Evolutionary conservation across 306 rosid species (phyloP), one percentile per base, ranked within the genome.

Genomic region (Cucurbita maxima): DNA sequence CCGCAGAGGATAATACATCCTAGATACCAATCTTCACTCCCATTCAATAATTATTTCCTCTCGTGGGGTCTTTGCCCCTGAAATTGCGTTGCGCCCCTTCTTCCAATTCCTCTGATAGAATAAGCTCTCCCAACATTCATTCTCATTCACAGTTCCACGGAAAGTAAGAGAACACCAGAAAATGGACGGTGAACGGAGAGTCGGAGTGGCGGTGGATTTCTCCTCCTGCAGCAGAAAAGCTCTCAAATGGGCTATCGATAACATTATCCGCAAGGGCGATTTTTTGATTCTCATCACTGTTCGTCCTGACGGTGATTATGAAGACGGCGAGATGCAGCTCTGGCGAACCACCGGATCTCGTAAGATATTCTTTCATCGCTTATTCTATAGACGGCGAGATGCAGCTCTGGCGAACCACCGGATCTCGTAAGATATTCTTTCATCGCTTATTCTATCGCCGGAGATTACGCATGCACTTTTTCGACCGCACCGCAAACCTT

Each of bases 171-270:
- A 12, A 2, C 1, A 12, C 6, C 55, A 52, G 70, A 25, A 73
- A 71, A 81, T 80, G 86, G 64, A 76, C 51, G 55, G 62, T 52
- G 69, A 36, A 4, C 83, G 91, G 58, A 88, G 89, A 87, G 54
- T 91, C 2, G 99, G 96, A 13, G 91, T 94, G 77, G 99, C 96
- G 0, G 74, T 94, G 51, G 99, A 94, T 84, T 94, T 91, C 92
- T 94, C 99, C 1, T 60, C 83, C 1, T 91, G 96, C 77, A 87
- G 97, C 88, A 64, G 43, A 53, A 80, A 61, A 53, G 96, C 99
- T 3, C 83, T 94, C 7, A 64, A 73, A 70, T 94, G 99, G 99
- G 76, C 96, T 1, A 71, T 91, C 56, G 97, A 94, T 66, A 91
- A 94, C 81, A 18, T 89, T 3, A 71, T 62, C 64, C 87, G 83